Percentiles rank a stretch among this genome's conserved stretches.
Conservation (phyloP, 805 yeast species). For the Schwanniomyces sp. region DNA sequence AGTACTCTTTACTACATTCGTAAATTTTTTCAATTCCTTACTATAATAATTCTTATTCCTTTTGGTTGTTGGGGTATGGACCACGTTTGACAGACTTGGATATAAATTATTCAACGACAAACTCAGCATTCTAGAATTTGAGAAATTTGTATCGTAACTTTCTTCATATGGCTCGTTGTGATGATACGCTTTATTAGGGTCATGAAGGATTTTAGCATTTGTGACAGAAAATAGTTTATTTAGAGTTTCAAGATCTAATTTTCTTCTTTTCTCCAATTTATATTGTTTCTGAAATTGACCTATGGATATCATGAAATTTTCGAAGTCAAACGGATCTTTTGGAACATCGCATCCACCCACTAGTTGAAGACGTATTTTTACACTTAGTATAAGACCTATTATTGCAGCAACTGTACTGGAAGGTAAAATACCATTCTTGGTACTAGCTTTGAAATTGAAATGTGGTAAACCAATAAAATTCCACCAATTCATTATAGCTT, state of each 20-base stretch:
- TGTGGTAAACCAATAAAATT: conserved; percentile 58
- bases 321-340: conserved; percentile 82
- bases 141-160: background rate
- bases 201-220: conserved; percentile 28
- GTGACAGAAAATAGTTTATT: conserved; percentile 34
- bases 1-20: conserved; percentile 68
- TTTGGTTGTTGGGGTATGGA: conserved; percentile 4
- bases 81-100: background rate
- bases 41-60: conserved; percentile 34
- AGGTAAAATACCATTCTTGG: conserved; percentile 56
- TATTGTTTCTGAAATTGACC: conserved; percentile 76
- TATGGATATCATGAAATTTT: conserved; percentile 64
- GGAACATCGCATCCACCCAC: conserved; percentile 52
- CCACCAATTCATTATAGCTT: conserved; percentile 84
- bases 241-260: conserved; percentile 59
- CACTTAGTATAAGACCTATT: conserved; percentile 71
- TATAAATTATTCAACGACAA: background rate
- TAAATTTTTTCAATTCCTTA: conserved; percentile 49
- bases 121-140: background rate
- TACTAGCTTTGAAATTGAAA: conserved; percentile 39
- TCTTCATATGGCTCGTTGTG: conserved; percentile 2
- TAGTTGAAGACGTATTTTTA: conserved; percentile 56
- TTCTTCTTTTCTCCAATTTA: conserved; percentile 49
- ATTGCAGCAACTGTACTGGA: conserved; percentile 76
- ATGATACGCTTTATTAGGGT: conserved; percentile 13